Evolutionary conservation across 2,329 filamentous ascomycete species (phyloP).

Genomic region (Trichoderma semiorbis): DNA sequence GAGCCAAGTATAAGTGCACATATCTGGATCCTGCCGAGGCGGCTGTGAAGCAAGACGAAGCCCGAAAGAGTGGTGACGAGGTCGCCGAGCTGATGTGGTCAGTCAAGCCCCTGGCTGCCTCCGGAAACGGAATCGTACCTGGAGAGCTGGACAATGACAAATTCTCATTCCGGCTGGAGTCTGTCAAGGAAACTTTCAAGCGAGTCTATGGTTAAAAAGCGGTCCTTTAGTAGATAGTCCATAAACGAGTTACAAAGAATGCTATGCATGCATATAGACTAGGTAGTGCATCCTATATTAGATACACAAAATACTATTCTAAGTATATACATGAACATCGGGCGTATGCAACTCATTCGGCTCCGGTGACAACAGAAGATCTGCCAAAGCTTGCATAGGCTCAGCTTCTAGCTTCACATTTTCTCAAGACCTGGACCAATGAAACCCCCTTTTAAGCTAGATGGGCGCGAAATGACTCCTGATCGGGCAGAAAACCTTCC

Average conservation of each 20-base stretch:
- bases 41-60: not conserved
- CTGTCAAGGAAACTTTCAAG: not conserved
- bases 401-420: not conserved
- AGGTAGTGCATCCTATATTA: not conserved
- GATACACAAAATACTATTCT: not conserved
- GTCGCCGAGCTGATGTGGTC: not conserved
- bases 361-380: not conserved
- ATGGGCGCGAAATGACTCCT: not conserved
- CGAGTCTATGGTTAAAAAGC: not conserved
- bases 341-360: not conserved
- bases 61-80: not conserved
- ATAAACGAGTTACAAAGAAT: not conserved
- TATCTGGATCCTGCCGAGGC: not conserved
- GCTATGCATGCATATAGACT: not conserved
- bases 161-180: not conserved
- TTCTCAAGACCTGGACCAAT: not conserved
- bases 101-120: not conserved
- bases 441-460: not conserved
- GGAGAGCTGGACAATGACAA: constrained; percentile 8
- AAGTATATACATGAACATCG: not conserved
- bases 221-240: not conserved
- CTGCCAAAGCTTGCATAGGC: not conserved
- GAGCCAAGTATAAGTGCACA: not conserved
- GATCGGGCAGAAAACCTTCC: not conserved
- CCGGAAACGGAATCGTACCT: not conserved